Conservation (phyloP, 2,329 filamentous ascomycete genomes). For the Sordariomycetes sp. region DNA sequence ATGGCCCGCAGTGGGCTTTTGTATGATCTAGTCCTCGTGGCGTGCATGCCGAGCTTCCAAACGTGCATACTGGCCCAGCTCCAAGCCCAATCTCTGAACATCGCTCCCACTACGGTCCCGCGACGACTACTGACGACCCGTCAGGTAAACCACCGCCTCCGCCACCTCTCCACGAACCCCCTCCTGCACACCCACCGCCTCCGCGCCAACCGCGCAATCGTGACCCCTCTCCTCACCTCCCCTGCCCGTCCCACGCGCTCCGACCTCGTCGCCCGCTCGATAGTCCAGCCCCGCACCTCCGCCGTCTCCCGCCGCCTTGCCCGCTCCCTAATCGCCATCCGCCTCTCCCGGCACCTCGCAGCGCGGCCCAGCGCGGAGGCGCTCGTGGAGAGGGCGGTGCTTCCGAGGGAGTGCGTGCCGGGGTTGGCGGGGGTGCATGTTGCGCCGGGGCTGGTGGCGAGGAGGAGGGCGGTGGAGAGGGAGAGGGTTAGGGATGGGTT, state of each 20-base stretch:
- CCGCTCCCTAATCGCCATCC: constrained; percentile 51
- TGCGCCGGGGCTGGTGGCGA: constrained; percentile 48
- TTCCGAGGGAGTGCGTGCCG: constrained; percentile 50
- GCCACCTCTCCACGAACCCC: constrained; percentile 48
- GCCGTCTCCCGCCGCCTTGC: constrained; percentile 50
- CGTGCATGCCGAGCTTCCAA: not conserved
- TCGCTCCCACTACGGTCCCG: no score
- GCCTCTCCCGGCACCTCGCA: constrained; percentile 47
- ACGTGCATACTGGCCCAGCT: not conserved
- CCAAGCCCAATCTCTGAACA: no score
- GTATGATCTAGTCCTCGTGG: not conserved
- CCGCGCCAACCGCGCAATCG: constrained; percentile 35
- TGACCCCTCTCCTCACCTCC: constrained; percentile 42
- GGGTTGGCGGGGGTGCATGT: constrained; percentile 26
- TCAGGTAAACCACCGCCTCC: constrained; percentile 49
- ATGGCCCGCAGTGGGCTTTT: not conserved
- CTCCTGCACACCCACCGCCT: constrained; percentile 51
- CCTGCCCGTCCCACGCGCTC: constrained; percentile 44
- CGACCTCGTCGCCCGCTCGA: constrained; percentile 49
- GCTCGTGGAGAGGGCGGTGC: constrained; percentile 49
- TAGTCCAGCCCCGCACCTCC: constrained; percentile 54
- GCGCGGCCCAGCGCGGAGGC: constrained; percentile 44
- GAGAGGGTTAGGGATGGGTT: constrained; percentile 56
- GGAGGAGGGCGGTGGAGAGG: constrained; percentile 48
- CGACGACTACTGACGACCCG: not conserved